Base-by-base conservation (phyloP, 2,329 filamentous ascomycete species). In the Aspergillus sp. region DNA sequence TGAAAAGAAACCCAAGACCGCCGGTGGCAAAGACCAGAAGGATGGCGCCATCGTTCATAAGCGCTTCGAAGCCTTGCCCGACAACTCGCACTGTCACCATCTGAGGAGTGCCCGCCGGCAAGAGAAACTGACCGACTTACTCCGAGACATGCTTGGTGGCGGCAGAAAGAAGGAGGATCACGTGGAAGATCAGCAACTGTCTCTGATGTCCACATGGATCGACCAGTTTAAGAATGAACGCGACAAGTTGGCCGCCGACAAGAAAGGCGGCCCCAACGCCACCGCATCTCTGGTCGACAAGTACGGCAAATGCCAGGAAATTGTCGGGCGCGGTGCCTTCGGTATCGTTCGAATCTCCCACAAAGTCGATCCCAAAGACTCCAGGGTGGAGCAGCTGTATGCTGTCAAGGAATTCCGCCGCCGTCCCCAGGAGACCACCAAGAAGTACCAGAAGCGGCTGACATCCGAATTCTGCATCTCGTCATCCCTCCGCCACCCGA, bases 401-500 rank as follows among this genome's bases (percentile, higher is more conserved):
- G 94, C 94, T 35, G 93, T 99, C 67, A 99, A 99, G 75, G 94
- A 99, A 73, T 99, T 99, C 76, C 90, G 93, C 53, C 88, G 93
- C 59, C 84, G 92, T 45, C 92, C 93, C 1, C 90, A 96, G 64
- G 94, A 99, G 74, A 95, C 90, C 13, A 87, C 92, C 63, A 96
- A 96, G 77, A 95, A 95, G 70, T 99, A 97, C 72, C 95, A 94
- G 79, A 99, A 97, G 72, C 88, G 94, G 22, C 81, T 99, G 49
- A 97, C 94, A 1, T 92, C 93, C 46, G 94, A 99, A 68, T 99
- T 99, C 71, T 97, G 94, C 75, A 97, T 99, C 63, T 97, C 94
- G 1, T 97, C 93, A 0, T 96, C 92, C 9, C 83, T 99, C 56
- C 89, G 92, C 58, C 94, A 99, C 69, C 93, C 94, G 13, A 99